A percentile compares a stretch with the other conserved stretches of the same genome.
Conservation (phyloP, 768 basidiomycete genomes). For the Xerocomellus intermedius region DNA sequence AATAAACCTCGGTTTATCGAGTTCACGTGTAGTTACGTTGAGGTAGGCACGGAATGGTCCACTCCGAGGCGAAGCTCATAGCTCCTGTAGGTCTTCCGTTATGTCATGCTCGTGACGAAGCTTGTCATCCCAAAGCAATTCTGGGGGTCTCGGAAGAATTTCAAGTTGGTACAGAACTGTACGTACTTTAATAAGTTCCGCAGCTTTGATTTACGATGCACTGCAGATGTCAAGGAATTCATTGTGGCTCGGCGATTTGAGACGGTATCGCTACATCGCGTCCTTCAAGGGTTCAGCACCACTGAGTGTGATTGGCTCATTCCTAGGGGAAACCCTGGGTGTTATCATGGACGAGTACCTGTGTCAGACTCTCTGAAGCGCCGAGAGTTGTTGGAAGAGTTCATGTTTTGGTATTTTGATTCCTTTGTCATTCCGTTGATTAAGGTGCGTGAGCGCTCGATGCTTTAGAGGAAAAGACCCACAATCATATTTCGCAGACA, state of each 20-base stretch:
- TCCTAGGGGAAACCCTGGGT: slow-evolving; percentile 38
- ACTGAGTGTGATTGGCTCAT: slow-evolving; percentile 80
- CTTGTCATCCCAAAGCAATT: slow-evolving; percentile 69
- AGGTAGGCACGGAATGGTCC: slow-evolving; percentile 43
- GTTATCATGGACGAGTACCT: slow-evolving; percentile 48
- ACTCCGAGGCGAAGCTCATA: neutral
- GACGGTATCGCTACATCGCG: slow-evolving; percentile 66
- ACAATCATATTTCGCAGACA: slow-evolving; percentile 48
- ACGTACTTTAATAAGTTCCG: slow-evolving; percentile 19
- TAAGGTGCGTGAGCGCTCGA: slow-evolving; percentile 48
- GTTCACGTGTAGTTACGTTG: slow-evolving; percentile 62
- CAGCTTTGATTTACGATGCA: neutral
- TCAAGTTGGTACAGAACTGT: slow-evolving; percentile 58
- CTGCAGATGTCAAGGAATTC: slow-evolving; percentile 69
- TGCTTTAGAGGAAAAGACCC: neutral
- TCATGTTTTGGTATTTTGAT: slow-evolving; percentile 94
- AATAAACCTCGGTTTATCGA: slow-evolving; percentile 78
- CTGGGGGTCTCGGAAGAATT: slow-evolving; percentile 76
- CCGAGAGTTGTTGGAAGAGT: slow-evolving; percentile 79
- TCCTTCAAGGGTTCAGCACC: slow-evolving; percentile 74
- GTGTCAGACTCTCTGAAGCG: slow-evolving; percentile 73
- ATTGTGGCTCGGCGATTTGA: slow-evolving; percentile 80
- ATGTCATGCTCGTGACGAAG: slow-evolving; percentile 59
- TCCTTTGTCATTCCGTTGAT: slow-evolving; percentile 78
- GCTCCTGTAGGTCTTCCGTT: slow-evolving; percentile 61